Percentiles rank a stretch among this genome's conserved stretches.
Conservation (phyloP, 1,284 basidiomycete genomes). For the Mixia osmundae region DNA sequence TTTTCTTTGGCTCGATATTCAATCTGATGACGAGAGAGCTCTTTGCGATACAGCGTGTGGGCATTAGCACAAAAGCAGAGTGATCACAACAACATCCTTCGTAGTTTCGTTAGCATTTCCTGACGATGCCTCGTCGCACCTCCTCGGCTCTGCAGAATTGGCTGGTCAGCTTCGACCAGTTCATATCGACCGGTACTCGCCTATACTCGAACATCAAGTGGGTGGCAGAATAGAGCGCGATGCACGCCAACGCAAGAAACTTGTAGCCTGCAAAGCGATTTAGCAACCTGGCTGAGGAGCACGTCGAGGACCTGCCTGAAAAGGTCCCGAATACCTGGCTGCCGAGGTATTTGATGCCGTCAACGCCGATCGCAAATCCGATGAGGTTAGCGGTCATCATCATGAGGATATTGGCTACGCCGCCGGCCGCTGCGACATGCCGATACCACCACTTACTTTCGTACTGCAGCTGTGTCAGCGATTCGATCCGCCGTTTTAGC, state of each 20-base stretch:
- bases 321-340: conserved; percentile 39
- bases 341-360: conserved; percentile 52
- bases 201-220: conserved; percentile 94
- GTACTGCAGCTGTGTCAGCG: conserved; percentile 29
- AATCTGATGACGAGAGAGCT: conserved; percentile 62
- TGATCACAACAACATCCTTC: background rate
- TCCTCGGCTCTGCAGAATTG: conserved; percentile 28
- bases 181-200: conserved; percentile 2
- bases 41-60: conserved; percentile 23
- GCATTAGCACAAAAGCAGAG: background rate
- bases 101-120: conserved; percentile 29
- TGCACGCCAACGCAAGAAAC: conserved; percentile 40
- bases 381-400: conserved; percentile 89
- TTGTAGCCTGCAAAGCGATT: conserved; percentile 29
- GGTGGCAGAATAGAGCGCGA: conserved; percentile 51
- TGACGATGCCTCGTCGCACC: conserved; percentile 35
- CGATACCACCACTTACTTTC: conserved; percentile 52
- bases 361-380: conserved; percentile 76
- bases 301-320: background rate
- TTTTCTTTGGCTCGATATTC: conserved; percentile 80
- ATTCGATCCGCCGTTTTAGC: background rate
- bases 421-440: conserved; percentile 62
- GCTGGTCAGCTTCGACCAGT: background rate
- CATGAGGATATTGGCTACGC: conserved; percentile 59
- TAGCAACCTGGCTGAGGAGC: background rate